Percentiles rank a stretch among this genome's conserved stretches.
Conservation (phyloP, 352 stramenopile species). For the Globisporangium viniferum region DNA sequence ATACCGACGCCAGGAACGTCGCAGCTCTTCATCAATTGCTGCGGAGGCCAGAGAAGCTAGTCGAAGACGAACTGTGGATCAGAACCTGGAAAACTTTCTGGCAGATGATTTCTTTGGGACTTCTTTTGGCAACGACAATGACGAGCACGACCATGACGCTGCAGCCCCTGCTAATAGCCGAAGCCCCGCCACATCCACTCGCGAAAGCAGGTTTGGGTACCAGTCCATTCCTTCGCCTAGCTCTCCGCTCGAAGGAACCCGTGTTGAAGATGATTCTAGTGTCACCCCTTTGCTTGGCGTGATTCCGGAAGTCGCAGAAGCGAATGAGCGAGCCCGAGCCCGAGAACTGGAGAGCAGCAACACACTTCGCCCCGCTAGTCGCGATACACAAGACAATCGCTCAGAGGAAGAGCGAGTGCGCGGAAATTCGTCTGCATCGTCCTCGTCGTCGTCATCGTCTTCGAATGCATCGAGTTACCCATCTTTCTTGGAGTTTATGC, state of each 20-base stretch:
- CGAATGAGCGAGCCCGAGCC: slow-evolving; percentile 29
- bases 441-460: slow-evolving; percentile 25
- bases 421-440: slow-evolving; percentile 25
- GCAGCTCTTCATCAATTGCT: slow-evolving; percentile 17
- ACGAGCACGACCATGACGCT: slow-evolving; percentile 23
- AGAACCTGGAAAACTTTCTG: slow-evolving; percentile 47
- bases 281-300: slow-evolving; percentile 27
- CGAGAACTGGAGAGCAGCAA: slow-evolving; percentile 20
- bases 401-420: slow-evolving; percentile 8
- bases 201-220: slow-evolving; percentile 5
- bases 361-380: not conserved
- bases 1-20: slow-evolving; percentile 27
- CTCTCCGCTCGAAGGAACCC: slow-evolving; percentile 17
- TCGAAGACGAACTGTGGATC: slow-evolving; percentile 27
- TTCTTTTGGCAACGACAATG: slow-evolving; percentile 32
- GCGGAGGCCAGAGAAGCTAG: slow-evolving; percentile 17
- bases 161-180: slow-evolving; percentile 19
- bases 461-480: slow-evolving; percentile 18
- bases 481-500: slow-evolving; percentile 48
- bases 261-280: slow-evolving; percentile 1
- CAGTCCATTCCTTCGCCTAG: slow-evolving; percentile 23
- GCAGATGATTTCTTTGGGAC: slow-evolving; percentile 69
- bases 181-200: not conserved
- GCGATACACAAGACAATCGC: not conserved
- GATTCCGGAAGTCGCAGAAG: slow-evolving; percentile 67